phyloP scores from a whole-genome alignment of 495 filamentous ascomycete genomes.

The Xylaria grammica region DNA sequence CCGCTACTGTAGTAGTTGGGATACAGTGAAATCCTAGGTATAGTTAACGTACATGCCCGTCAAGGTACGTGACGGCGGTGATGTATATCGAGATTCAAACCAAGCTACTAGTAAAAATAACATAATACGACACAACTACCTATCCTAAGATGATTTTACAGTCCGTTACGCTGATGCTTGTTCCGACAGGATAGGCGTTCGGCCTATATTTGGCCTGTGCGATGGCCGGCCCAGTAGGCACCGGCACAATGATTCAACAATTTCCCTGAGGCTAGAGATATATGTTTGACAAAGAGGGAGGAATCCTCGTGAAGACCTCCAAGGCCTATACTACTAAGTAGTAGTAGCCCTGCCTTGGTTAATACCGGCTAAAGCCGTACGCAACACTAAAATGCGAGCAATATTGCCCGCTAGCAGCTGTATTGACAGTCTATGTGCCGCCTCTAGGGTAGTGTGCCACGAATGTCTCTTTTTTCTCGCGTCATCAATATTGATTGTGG shows the following conservation, averaged over 20 bases:
- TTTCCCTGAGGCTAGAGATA: background rate
- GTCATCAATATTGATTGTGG: conserved; percentile 23
- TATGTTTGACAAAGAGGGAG: background rate
- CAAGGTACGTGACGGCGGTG: background rate
- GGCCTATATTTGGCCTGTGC: conserved; percentile 4
- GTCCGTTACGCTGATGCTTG: background rate
- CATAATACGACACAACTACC: no score
- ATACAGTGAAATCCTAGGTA: no score
- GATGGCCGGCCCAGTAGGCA: no score
- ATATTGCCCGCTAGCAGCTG: background rate
- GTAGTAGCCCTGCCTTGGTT: background rate
- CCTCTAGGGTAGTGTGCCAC: background rate
- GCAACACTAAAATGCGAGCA: conserved; percentile 2
- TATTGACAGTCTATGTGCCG: background rate
- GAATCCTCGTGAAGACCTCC: conserved; percentile 1
- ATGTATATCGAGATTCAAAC: background rate
- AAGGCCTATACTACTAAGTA: background rate
- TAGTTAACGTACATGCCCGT: no score
- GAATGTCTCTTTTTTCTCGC: conserved; percentile 14
- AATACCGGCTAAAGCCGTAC: conserved; percentile 18
- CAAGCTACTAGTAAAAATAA: background rate
- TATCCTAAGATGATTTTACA: no score
- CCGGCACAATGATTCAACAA: background rate
- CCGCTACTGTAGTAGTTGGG: no score
- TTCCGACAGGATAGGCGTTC: background rate